Evolutionary conservation across 495 filamentous ascomycete genomes (phyloP).

Genomic region (Aspergillus panamensis): DNA sequence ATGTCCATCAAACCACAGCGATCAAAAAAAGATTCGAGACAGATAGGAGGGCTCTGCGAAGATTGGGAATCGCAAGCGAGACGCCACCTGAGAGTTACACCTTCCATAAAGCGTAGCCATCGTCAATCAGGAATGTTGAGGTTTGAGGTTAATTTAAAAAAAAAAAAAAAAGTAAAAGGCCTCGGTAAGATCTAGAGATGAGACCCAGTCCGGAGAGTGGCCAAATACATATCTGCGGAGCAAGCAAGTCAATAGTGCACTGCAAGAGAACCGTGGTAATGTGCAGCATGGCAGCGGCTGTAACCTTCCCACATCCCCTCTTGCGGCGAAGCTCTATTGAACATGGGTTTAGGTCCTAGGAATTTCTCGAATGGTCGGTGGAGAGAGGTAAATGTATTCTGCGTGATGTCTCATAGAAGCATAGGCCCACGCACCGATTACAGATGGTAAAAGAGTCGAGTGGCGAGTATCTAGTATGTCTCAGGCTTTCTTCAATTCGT

Average conservation of each 20-base stretch:
- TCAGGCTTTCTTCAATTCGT: constrained; percentile 11
- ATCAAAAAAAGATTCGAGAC: too few species aligned
- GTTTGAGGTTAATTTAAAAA: not conserved
- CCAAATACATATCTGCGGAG: not conserved
- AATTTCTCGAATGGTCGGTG: constrained; percentile 23
- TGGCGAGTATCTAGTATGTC: constrained; percentile 3
- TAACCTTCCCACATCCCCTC: constrained; percentile 3
- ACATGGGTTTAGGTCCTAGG: constrained; percentile 2
- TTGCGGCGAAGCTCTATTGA: not conserved
- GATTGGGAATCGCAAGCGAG: not conserved
- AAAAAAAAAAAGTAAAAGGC: not conserved
- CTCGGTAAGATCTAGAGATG: not conserved
- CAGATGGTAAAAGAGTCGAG: not conserved
- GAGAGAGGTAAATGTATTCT: constrained; percentile 12
- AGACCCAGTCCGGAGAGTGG: not conserved
- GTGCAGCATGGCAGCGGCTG: constrained; percentile 3
- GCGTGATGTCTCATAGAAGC: constrained; percentile 15
- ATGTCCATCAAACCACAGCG: too few species aligned
- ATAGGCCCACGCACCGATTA: constrained; percentile 7
- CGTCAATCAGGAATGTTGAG: not conserved
- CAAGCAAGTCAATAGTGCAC: constrained; percentile 17
- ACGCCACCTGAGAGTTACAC: not conserved
- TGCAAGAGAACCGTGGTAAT: not conserved
- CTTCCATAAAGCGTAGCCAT: not conserved
- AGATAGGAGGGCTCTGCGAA: too few species aligned